Evolutionary conservation across 345 rosid species (phyloP).

Genomic region (Iberis pinnata): DNA sequence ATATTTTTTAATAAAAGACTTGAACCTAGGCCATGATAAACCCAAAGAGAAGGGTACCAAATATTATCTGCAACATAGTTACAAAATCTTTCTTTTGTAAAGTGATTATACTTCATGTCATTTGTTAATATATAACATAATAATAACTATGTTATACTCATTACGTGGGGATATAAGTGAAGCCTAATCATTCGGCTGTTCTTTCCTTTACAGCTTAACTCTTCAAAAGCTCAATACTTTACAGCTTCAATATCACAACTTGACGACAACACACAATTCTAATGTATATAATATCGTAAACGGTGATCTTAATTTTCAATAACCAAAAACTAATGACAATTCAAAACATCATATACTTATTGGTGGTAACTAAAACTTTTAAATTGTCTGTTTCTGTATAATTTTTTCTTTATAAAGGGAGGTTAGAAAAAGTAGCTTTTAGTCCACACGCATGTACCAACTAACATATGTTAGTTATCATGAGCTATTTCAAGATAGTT

Average conservation of each 20-base stretch:
- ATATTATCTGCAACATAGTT: no score
- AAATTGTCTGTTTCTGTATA: conserved; percentile 20
- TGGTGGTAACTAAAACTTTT: conserved; percentile 4
- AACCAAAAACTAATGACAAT: no score
- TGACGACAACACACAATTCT: conserved; percentile 8
- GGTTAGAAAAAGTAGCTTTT: conserved; percentile 8
- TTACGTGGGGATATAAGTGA: no score
- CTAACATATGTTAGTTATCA: conserved; percentile 5
- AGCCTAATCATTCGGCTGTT: no score
- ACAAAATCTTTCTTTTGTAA: no score
- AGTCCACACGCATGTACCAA: conserved; percentile 23
- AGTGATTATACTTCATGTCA: no score
- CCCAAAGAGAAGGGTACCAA: no score
- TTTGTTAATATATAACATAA: no score
- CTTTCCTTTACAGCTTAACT: conserved; percentile 27
- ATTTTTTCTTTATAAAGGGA: conserved; percentile 22
- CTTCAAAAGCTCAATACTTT: conserved; percentile 14
- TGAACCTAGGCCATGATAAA: no score
- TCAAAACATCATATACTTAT: neutral
- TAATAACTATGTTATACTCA: no score
- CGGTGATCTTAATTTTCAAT: neutral
- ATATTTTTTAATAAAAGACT: no score
- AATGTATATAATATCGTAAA: neutral
- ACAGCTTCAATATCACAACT: conserved; percentile 22
- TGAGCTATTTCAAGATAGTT: no score